phyloP scores from a whole-genome alignment of 2,329 filamentous ascomycete genomes.

The Gremmenia infestans region DNA sequence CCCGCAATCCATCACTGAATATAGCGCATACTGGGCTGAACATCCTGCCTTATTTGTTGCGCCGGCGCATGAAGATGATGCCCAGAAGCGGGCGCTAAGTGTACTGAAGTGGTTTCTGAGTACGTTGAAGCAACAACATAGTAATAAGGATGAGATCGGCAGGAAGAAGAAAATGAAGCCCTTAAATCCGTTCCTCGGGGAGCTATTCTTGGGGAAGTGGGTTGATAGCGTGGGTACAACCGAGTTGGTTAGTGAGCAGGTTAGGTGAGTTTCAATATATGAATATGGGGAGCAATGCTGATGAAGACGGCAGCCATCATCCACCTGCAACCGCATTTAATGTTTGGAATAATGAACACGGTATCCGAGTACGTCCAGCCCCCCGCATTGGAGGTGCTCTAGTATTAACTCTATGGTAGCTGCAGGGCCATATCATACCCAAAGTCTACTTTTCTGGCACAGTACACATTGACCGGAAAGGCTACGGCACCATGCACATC shows the following conservation, averaged over 20 bases:
- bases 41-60: conserved; percentile 75
- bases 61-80: conserved; percentile 71
- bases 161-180: conserved; percentile 90
- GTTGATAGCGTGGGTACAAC: conserved; percentile 76
- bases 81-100: conserved; percentile 75
- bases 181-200: conserved; percentile 89
- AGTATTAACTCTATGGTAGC: conserved; percentile 32
- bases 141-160: conserved; percentile 59
- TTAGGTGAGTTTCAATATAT: conserved; percentile 47
- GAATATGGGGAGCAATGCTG: background rate
- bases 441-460: conserved; percentile 91
- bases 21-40: conserved; percentile 77
- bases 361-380: conserved; percentile 44
- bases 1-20: conserved; percentile 72
- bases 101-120: conserved; percentile 95
- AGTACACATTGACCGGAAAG: conserved; percentile 90
- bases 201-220: conserved; percentile 90
- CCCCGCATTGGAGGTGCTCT: background rate
- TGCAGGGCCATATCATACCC: conserved; percentile 86
- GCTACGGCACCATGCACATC: conserved; percentile 78
- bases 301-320: conserved; percentile 58
- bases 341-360: conserved; percentile 80
- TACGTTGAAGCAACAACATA: conserved; percentile 82
- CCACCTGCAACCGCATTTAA: conserved; percentile 91
- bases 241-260: conserved; percentile 86